phyloP scores from a whole-genome alignment of 106 monocot genomes.

The Acorus calamus region DNA sequence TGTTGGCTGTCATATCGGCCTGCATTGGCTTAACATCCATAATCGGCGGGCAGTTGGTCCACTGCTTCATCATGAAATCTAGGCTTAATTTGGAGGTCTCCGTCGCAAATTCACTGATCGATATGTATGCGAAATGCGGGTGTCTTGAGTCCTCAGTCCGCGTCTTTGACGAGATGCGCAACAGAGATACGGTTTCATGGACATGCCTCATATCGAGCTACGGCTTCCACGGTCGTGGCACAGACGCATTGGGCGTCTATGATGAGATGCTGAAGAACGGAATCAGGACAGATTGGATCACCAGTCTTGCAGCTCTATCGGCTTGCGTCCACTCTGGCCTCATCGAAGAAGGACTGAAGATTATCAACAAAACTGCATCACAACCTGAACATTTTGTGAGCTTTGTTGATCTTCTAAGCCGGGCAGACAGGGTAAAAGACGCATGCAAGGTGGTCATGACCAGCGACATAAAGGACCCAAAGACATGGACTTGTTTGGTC shows the following conservation, averaged over 20 bases:
- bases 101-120: slow-evolving; percentile 20
- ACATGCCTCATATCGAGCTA: slow-evolving; percentile 19
- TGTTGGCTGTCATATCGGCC: slow-evolving; percentile 19
- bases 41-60: slow-evolving; percentile 2
- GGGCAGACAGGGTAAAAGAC: slow-evolving; percentile 23
- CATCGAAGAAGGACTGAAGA: slow-evolving; percentile 13
- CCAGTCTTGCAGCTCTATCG: slow-evolving; percentile 18
- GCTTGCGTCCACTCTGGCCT: slow-evolving; percentile 34
- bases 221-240: slow-evolving; percentile 19
- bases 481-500: slow-evolving; percentile 22
- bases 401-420: slow-evolving; percentile 31
- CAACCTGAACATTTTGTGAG: slow-evolving; percentile 29
- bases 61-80: slow-evolving; percentile 11
- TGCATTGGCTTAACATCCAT: slow-evolving; percentile 12
- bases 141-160: slow-evolving; percentile 11
- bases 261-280: slow-evolving; percentile 9
- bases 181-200: slow-evolving; percentile 20
- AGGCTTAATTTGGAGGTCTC: slow-evolving; percentile 6
- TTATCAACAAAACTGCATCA: slow-evolving; percentile 4
- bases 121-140: slow-evolving; percentile 30
- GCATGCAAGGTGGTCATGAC: slow-evolving; percentile 22
- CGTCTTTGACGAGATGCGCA: slow-evolving; percentile 12
- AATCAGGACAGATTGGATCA: slow-evolving; percentile 6
- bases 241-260: slow-evolving; percentile 17
- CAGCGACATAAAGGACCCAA: slow-evolving; percentile 17